Evolutionary conservation across 768 basidiomycete species (phyloP), one percentile per base, ranked within the genome.

Genomic region (Hortiboletus flavorubellus): DNA sequence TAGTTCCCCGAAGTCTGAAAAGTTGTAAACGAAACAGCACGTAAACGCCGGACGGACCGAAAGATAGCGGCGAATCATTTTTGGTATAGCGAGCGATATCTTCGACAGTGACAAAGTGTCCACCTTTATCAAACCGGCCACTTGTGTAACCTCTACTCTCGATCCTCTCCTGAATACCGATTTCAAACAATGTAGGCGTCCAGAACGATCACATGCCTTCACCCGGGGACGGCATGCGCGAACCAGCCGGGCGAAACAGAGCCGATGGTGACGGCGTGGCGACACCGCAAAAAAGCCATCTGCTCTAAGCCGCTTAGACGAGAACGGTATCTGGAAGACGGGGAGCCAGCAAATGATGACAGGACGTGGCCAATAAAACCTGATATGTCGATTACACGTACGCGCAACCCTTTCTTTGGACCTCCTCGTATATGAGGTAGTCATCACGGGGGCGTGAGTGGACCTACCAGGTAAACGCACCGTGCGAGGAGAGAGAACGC

Each of bases 231-330:
- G 55, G 49, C 53, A 61, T 46, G 26, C 21, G 35, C 56, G 41
- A 58, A 23, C 12, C 15, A 33, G 29, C 33, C 33, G 42, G 44
- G 33, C n/a, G 34, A 58, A 37, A 59, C 33, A 46, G 21, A 11
- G 21, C 49, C 58, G 58, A 59, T 33, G 30, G 34, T 39, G 46
- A 53, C 35, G 38, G 46, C 37, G 31, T 21, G 29, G 46, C 39
- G 56, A 33, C 12, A 54, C 54, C 21, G 15, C 48, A 38, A 26
- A 26, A 26, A 26, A 26, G 26, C 26, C 16, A 40, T 29, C 39
- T 34, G 14, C 15, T 15, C 34, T 45, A 5, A 15, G 41, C 21
- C 33, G 34, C 41, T 37, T 16, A 31, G 11, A 30, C 47, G 16
- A 51, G 34, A 38, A 8, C 26, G 26, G 47, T 37, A 30, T 43